Evolutionary conservation across 352 stramenopile genomes (phyloP).

Genomic region (Globisporangium acanthophoron): DNA sequence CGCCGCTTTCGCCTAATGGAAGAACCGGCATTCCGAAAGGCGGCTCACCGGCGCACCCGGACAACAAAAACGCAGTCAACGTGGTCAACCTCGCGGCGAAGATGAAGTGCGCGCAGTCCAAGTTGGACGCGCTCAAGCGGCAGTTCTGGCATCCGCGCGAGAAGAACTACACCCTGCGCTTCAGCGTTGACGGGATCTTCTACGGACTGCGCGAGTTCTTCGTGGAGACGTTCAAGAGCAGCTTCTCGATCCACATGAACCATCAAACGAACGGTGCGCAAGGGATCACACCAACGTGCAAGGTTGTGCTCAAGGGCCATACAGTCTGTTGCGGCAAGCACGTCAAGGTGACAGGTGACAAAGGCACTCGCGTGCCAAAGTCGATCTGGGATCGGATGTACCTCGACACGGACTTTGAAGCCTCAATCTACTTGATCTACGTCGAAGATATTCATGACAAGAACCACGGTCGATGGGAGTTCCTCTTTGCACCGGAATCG

Average conservation of each 20-base stretch:
- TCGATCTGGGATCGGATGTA: slow-evolving; percentile 79
- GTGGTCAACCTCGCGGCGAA: slow-evolving; percentile 50
- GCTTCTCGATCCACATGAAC: slow-evolving; percentile 54
- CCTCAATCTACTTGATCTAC: slow-evolving; percentile 53
- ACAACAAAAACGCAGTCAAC: slow-evolving; percentile 30
- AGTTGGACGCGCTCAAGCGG: slow-evolving; percentile 61
- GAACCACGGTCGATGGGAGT: slow-evolving; percentile 50
- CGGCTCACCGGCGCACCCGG: background rate
- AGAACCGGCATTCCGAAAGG: background rate
- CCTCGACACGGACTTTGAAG: slow-evolving; percentile 62
- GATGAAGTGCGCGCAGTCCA: slow-evolving; percentile 58
- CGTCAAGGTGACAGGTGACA: slow-evolving; percentile 73
- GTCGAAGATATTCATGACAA: slow-evolving; percentile 43
- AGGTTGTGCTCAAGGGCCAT: slow-evolving; percentile 55
- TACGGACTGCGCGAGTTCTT: slow-evolving; percentile 71
- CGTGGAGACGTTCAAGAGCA: slow-evolving; percentile 53
- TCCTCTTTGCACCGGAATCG: slow-evolving; percentile 44
- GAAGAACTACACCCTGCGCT: slow-evolving; percentile 70
- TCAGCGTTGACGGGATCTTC: slow-evolving; percentile 77
- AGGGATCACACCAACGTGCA: slow-evolving; percentile 61
- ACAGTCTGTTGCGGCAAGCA: slow-evolving; percentile 64
- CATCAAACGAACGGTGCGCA: slow-evolving; percentile 65
- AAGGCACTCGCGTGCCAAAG: slow-evolving; percentile 70
- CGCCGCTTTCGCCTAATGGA: slow-evolving; percentile 7
- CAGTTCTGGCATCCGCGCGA: slow-evolving; percentile 67